Evolutionary conservation across 345 rosid genomes (phyloP).

Genomic region (Excoecaria agallocha): DNA sequence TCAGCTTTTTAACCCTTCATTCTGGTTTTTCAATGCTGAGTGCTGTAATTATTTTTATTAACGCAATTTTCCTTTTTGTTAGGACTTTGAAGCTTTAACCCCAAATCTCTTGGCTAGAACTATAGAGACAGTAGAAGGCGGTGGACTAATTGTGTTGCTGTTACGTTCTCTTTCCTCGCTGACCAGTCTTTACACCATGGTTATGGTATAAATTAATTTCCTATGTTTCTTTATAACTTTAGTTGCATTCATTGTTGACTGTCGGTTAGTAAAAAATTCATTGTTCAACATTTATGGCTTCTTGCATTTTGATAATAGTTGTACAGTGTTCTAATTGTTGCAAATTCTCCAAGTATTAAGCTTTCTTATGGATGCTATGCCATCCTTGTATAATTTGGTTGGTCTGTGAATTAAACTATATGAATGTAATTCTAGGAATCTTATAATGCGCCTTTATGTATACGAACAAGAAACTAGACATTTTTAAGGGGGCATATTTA

Average conservation of each 20-base stretch:
- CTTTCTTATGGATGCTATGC: background rate
- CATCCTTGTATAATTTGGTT: background rate
- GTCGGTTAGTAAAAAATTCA: background rate
- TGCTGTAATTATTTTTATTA: conserved; percentile 8
- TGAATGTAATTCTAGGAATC: background rate
- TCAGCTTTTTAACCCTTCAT: background rate
- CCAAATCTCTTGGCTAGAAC: conserved; percentile 97
- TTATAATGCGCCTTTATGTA: background rate
- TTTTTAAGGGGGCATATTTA: background rate
- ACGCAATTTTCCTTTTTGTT: conserved; percentile 15
- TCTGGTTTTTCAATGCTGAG: background rate
- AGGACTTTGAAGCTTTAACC: conserved; percentile 98
- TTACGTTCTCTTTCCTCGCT: conserved; percentile 76
- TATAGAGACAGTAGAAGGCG: conserved; percentile 96
- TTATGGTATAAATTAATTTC: conserved; percentile 61
- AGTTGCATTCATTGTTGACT: background rate
- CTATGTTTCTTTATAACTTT: background rate
- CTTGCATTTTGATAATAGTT: background rate
- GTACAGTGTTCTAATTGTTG: background rate
- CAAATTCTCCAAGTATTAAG: background rate
- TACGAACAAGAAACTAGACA: background rate
- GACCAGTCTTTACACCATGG: conserved; percentile 92
- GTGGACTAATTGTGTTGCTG: conserved; percentile 76
- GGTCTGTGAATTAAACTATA: background rate
- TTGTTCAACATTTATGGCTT: background rate